phyloP scores from a whole-genome alignment of 768 basidiomycete species.

The Macrolepiota fuliginosa region DNA sequence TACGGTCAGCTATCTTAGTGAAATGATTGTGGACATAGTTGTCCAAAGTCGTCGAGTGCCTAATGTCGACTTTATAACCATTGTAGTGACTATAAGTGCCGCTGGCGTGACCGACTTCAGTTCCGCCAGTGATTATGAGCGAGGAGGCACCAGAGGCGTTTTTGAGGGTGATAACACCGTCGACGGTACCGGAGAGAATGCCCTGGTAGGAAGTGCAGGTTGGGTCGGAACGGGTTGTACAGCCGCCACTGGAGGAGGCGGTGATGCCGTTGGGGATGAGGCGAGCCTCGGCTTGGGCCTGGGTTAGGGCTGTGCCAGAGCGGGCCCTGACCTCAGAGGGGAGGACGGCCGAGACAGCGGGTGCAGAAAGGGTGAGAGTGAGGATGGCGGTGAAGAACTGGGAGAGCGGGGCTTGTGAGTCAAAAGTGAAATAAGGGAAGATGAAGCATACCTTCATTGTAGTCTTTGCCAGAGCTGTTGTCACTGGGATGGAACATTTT shows the following conservation, averaged over 20 bases:
- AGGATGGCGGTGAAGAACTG: neutral
- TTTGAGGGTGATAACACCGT: conserved; percentile 26
- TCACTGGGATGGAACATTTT: neutral
- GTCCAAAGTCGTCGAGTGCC: conserved; percentile 21
- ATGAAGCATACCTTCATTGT: neutral
- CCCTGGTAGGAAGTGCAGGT: conserved; percentile 26
- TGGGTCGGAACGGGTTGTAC: conserved; percentile 21
- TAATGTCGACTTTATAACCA: conserved; percentile 28
- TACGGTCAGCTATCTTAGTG: conserved; percentile 24
- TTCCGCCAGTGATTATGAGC: conserved; percentile 73
- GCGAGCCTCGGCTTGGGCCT: conserved; percentile 23
- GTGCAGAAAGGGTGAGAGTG: neutral
- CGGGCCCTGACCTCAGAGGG: neutral
- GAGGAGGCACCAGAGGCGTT: conserved; percentile 46
- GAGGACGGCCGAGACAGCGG: neutral
- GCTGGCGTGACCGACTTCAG: conserved; percentile 27
- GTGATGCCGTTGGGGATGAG: conserved; percentile 24
- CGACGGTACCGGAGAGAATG: conserved; percentile 26
- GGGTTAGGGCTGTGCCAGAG: neutral
- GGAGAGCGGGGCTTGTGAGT: neutral
- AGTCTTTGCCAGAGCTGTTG: neutral
- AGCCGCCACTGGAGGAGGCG: conserved; percentile 24
- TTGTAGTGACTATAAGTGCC: conserved; percentile 26
- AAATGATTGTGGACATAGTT: conserved; percentile 24
- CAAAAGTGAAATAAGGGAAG: neutral